Evolutionary conservation across 1,284 basidiomycete genomes (phyloP), one percentile per base, ranked within the genome.

Genomic region (Tilletiopsis washingtonensis): DNA sequence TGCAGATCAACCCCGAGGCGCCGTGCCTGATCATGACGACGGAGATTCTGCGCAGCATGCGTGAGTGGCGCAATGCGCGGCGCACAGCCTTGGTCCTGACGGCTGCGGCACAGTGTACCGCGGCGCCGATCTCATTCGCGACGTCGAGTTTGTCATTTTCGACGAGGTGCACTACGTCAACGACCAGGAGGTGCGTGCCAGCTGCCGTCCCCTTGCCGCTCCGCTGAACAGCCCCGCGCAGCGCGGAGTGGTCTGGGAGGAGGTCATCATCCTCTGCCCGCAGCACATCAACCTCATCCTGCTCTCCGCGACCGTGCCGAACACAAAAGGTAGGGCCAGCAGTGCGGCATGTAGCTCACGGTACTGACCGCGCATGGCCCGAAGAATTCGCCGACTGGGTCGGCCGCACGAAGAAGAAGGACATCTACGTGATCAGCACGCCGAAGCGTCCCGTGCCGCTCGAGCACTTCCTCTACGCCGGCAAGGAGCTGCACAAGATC

Each of bases 151-250:
- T 72, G 94, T 99, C 23, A 94, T 99, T 58, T 99, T 99, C 68
- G 94, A 99, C 73, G 94, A 99, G 74, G 94, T 99, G 12, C 94
- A 99, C 76, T 99, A 99, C 74, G 91, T 99, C 51, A 99, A 98
- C 73, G 94, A 99, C 74, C 88, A 90, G 15, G 94, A 99, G 83
- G 90, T 91, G 56, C 59, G 78, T 61, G 40, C 4, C n/a, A n/a
- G n/a, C n/a, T n/a, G n/a, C n/a, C n/a, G n/a, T n/a, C n/a, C n/a
- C n/a, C n/a, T n/a, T n/a, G n/a, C n/a, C n/a, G n/a, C n/a, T n/a
- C n/a, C n/a, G n/a, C n/a, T n/a, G n/a, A n/a, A 47, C n/a, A 48
- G 27, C 4, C 14, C 5, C 41, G 12, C 20, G n/a, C 64, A 94
- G 90, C 81, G 94, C 69, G 94, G 94, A 45, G 94, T 99, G 9